phyloP scores from a whole-genome alignment of 495 filamentous ascomycete species.

The Pseudomonodictys pantanalensis region DNA sequence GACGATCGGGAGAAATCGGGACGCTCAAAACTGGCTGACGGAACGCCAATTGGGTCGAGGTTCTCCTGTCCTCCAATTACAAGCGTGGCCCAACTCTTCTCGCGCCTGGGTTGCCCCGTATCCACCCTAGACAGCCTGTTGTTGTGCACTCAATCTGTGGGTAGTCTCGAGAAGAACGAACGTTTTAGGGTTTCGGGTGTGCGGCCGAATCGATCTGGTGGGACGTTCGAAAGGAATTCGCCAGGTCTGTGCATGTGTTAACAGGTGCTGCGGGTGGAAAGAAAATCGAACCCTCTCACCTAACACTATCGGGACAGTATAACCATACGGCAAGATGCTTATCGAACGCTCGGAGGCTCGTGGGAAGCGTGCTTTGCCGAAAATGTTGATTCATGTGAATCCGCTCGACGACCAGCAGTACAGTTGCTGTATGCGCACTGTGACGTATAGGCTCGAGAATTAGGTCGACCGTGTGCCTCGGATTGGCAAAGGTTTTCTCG shows the following conservation, averaged over 20 bases:
- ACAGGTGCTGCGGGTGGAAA: too few relatives aligned
- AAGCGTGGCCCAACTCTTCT: too few relatives aligned
- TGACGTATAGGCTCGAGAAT: constrained; percentile 11
- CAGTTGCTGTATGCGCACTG: background rate
- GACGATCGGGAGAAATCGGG: constrained; percentile 22
- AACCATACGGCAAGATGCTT: constrained; percentile 14
- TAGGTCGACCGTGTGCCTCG: background rate
- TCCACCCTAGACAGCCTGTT: too few relatives aligned
- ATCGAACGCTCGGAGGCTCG: constrained; percentile 5
- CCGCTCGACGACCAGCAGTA: background rate
- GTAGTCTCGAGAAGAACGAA: too few relatives aligned
- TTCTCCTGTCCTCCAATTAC: background rate
- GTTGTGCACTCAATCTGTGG: too few relatives aligned
- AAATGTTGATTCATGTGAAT: constrained; percentile 24
- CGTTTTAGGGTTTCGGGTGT: too few relatives aligned
- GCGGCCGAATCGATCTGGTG: too few relatives aligned
- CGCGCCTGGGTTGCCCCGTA: too few relatives aligned
- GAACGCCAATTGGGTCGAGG: too few relatives aligned
- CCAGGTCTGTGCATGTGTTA: too few relatives aligned
- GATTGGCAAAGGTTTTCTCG: background rate
- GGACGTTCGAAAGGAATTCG: too few relatives aligned
- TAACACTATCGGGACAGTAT: background rate
- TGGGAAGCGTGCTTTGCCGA: background rate
- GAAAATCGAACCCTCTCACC: too few relatives aligned
- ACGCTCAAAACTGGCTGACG: background rate